A percentile compares a stretch with the other conserved stretches of the same genome.
These are phyloP conservation scores for Antrodiella citrinella DNA, from an alignment of 768 basidiomycete species.

Conservation along the genomic window DNA sequence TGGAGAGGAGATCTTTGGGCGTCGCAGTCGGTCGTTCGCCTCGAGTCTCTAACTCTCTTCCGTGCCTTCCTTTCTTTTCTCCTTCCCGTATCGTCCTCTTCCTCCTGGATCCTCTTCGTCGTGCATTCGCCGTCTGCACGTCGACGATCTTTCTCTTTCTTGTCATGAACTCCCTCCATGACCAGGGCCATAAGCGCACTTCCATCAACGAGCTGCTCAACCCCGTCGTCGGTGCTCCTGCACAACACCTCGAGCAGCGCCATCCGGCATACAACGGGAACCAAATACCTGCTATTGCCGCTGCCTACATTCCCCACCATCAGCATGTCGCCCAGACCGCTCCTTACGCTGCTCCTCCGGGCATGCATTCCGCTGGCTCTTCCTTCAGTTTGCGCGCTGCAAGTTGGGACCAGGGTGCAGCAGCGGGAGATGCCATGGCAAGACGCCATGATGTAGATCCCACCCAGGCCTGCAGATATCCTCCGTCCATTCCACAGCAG, in stretches of 20 bases:
- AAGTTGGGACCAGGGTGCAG: constrained; percentile 40
- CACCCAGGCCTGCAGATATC: constrained; percentile 25
- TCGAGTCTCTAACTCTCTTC: constrained; percentile 5
- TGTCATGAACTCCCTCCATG: constrained; percentile 36
- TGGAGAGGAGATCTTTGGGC: no score
- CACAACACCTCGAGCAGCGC: constrained; percentile 12
- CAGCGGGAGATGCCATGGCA: constrained; percentile 29
- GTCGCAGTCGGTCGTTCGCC: not conserved
- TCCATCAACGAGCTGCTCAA: constrained; percentile 45
- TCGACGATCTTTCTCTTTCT: constrained; percentile 8
- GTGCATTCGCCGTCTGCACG: constrained; percentile 9
- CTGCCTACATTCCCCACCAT: constrained; percentile 20
- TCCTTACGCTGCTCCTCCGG: constrained; percentile 5
- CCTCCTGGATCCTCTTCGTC: not conserved
- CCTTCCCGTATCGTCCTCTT: not conserved
- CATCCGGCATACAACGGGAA: constrained; percentile 23
- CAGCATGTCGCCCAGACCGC: constrained; percentile 12
- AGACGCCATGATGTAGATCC: constrained; percentile 27
- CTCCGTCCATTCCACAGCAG: constrained; percentile 20
- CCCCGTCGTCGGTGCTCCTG: constrained; percentile 32
- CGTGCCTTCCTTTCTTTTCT: constrained; percentile 4
- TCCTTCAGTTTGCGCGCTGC: constrained; percentile 55
- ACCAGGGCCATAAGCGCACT: constrained; percentile 36
- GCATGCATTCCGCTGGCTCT: constrained; percentile 13
- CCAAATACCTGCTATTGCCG: constrained; percentile 16